Evolutionary conservation across 148 eudicot species (phyloP), one percentile per base, ranked within the genome.

Genomic region (Rhododendron griersonianum): DNA sequence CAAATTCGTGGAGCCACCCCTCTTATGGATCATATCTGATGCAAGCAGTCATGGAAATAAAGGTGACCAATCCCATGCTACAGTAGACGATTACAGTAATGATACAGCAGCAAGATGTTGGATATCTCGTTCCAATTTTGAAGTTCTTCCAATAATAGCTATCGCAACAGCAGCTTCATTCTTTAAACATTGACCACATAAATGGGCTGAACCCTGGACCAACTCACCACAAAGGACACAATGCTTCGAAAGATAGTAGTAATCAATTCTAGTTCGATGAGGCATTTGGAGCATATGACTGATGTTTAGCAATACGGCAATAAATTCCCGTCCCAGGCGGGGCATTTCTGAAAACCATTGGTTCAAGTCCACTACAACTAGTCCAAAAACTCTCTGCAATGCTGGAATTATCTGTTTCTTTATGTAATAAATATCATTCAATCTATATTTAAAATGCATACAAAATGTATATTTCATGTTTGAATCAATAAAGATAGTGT

Each of bases 341-440:
- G 99, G 95, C 96, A 95, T 95, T 48, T 94, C 98, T 76, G 86
- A 87, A 84, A 94, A 93, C 98, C 98, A 97, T 85, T 84, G 93
- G 84, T 86, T 90, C 87, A 97, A 88, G 88, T 97, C 96, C 78
- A 90, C 94, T 86, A 98, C 98, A 83, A 97, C 90, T 63, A 97
- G 95, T 79, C 98, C 98, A 87, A 97, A 95, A 55, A 90, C 98
- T 16, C 99, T 92, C 83, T 95, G 99, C 87, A 97, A 87, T 80
- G 98, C 95, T n/a, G 96, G 99, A 80, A 95, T 94, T 94, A 97
- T 97, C 87, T 95, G 98, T 88, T 97, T 97, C 51, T 87, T 94
- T 78, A 95, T 95, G 90, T 97, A 97, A 90, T 97, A 97, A 25
- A 92, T 45, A 87, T 93, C 96, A 61, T 97, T 97, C 86, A 97